Evolutionary conservation across 2,329 filamentous ascomycete species (phyloP).

Genomic region (Venturia oleaginea): DNA sequence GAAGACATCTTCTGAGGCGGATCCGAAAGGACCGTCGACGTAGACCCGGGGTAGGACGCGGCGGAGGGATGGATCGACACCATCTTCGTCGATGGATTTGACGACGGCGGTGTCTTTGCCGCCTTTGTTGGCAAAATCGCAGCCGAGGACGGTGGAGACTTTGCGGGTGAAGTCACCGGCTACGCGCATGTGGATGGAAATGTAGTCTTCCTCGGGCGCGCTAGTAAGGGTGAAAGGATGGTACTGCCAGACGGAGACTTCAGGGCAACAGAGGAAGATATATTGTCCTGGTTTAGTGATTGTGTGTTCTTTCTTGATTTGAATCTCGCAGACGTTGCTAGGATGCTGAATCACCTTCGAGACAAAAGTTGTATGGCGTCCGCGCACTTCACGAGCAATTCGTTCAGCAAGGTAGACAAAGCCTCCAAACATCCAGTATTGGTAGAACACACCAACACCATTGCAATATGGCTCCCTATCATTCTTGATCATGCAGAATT

Average conservation of each 20-base stretch:
- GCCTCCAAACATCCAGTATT: slow-evolving; percentile 81
- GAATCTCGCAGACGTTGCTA: slow-evolving; percentile 81
- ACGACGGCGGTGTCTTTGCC: slow-evolving; percentile 49
- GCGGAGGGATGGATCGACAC: slow-evolving; percentile 61
- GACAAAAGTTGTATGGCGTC: slow-evolving; percentile 74
- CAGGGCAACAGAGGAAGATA: slow-evolving; percentile 81
- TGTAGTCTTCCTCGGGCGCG: slow-evolving; percentile 82
- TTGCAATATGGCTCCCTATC: slow-evolving; percentile 72
- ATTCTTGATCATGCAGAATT: slow-evolving; percentile 84
- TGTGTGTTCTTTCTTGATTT: slow-evolving; percentile 84
- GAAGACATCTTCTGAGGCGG: slow-evolving; percentile 80
- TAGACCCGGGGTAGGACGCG: slow-evolving; percentile 71
- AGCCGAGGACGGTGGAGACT: slow-evolving; percentile 63
- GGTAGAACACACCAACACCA: slow-evolving; percentile 74
- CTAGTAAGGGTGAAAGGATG: slow-evolving; percentile 81
- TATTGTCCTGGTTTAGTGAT: slow-evolving; percentile 75
- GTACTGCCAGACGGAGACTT: slow-evolving; percentile 81
- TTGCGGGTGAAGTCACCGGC: slow-evolving; percentile 73
- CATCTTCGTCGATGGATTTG: slow-evolving; percentile 55
- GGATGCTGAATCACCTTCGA: slow-evolving; percentile 86
- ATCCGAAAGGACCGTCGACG: slow-evolving; percentile 77
- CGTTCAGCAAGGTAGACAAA: slow-evolving; percentile 74
- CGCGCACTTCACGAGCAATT: slow-evolving; percentile 67
- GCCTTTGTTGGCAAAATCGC: slow-evolving; percentile 56
- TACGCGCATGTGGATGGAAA: slow-evolving; percentile 75